These are phyloP conservation scores for Arachis hypogaea DNA, from an alignment of 306 rosid species.

Conservation along the genomic window DNA sequence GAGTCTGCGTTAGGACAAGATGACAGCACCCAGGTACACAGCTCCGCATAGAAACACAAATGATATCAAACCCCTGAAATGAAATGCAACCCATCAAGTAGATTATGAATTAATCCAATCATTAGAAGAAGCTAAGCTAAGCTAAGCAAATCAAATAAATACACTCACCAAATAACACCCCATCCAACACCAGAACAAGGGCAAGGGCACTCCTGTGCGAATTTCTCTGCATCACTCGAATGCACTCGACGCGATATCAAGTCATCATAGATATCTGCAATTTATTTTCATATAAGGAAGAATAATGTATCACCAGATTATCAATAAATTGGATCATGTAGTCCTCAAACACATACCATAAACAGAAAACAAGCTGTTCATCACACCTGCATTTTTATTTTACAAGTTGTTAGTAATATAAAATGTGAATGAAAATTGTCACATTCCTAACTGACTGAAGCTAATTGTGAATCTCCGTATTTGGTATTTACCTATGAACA, in stretches of 20 bases:
- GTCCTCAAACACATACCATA: constrained; percentile 53
- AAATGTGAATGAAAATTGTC: constrained; percentile 1
- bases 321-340: neutral
- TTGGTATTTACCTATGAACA: constrained; percentile 55
- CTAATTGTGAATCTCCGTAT: neutral
- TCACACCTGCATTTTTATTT: constrained; percentile 57
- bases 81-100: neutral
- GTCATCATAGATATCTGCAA: constrained; percentile 72
- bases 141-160: constrained; percentile 7
- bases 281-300: constrained; percentile 19
- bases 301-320: constrained; percentile 4
- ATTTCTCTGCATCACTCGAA: constrained; percentile 74
- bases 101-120: neutral
- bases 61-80: constrained; percentile 60
- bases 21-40: constrained; percentile 65
- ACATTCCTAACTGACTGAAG: neutral
- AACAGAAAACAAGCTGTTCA: constrained; percentile 75
- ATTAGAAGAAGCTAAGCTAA: neutral
- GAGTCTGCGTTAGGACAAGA: constrained; percentile 54
- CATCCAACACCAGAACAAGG: constrained; percentile 74
- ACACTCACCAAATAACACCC: constrained; percentile 70
- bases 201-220: constrained; percentile 73
- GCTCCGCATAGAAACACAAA: constrained; percentile 60
- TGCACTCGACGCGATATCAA: constrained; percentile 71
- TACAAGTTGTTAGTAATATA: neutral